These are phyloP conservation scores for Asclepias syriaca DNA, from an alignment of 257 asterid species.

Conservation along the genomic window DNA sequence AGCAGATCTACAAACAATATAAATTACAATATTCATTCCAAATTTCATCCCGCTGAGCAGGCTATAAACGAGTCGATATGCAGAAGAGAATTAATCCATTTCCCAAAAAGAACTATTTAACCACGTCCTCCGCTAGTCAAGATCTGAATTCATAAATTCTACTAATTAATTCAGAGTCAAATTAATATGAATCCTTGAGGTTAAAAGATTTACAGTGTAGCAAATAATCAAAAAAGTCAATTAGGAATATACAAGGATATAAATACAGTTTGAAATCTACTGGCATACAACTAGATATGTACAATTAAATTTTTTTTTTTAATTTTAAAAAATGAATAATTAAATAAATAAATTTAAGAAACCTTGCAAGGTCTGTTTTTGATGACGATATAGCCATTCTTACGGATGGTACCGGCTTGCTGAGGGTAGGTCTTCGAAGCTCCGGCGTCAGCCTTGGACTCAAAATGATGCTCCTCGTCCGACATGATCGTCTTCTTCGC, in stretches of 20 bases:
- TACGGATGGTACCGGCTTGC: conserved; percentile 43
- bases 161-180: not conserved
- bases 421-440: conserved; percentile 45
- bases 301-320: not conserved
- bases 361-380: conserved; percentile 43
- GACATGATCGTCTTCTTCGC: conserved; percentile 22
- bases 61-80: not conserved
- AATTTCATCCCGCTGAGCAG: not conserved
- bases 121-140: not conserved
- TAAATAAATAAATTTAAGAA: not conserved
- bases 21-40: not conserved
- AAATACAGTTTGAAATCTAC: not conserved
- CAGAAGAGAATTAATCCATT: no score
- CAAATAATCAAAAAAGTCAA: not conserved
- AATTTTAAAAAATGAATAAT: not conserved
- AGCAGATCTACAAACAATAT: conserved; percentile 1
- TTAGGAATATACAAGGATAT: not conserved
- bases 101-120: not conserved
- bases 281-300: not conserved
- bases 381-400: conserved; percentile 36
- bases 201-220: not conserved
- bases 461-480: conserved; percentile 45
- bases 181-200: not conserved
- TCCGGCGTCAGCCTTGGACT: conserved; percentile 44
- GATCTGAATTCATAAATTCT: not conserved